Conservation (phyloP, 306 rosid species). For the Nissolia schottii region DNA sequence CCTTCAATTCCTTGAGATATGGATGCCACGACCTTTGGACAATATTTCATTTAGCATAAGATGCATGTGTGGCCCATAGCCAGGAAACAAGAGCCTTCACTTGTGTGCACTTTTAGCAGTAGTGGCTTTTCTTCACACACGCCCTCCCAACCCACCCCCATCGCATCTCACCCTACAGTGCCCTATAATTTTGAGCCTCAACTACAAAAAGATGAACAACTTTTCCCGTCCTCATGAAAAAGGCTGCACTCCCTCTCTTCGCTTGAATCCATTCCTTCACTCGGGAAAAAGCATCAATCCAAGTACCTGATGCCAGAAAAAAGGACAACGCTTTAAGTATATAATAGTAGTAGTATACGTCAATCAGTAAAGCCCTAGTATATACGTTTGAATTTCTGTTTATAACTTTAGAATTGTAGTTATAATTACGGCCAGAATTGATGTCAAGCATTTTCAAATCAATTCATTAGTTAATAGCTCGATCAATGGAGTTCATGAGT, state of each 20-base stretch:
- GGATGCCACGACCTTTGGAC: slow-evolving; percentile 30
- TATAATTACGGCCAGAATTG: too few relatives aligned
- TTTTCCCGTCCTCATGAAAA: slow-evolving; percentile 32
- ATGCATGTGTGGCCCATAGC: slow-evolving; percentile 35
- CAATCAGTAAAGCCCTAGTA: background rate
- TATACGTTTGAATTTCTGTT: background rate
- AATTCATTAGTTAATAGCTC: too few relatives aligned
- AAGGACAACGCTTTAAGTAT: slow-evolving; percentile 20
- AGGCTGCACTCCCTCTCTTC: slow-evolving; percentile 27
- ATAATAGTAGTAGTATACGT: background rate
- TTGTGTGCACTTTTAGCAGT: slow-evolving; percentile 41
- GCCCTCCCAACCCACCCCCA: background rate
- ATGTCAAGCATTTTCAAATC: too few relatives aligned
- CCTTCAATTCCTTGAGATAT: background rate
- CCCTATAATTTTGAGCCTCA: slow-evolving; percentile 55
- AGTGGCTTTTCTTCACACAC: slow-evolving; percentile 27
- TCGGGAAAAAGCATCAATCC: slow-evolving; percentile 18
- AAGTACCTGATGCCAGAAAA: slow-evolving; percentile 17
- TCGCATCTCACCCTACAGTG: background rate
- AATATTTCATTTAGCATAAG: slow-evolving; percentile 35
- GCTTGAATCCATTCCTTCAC: slow-evolving; percentile 23
- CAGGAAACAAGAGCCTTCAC: slow-evolving; percentile 31
- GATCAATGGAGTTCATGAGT: too few relatives aligned
- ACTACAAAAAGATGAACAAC: slow-evolving; percentile 36
- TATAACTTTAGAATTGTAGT: too few relatives aligned